A percentile compares a stretch with the other conserved stretches of the same genome.
Conservation (phyloP, 169 alveolate species). For the Plasmodium ovale region DNA sequence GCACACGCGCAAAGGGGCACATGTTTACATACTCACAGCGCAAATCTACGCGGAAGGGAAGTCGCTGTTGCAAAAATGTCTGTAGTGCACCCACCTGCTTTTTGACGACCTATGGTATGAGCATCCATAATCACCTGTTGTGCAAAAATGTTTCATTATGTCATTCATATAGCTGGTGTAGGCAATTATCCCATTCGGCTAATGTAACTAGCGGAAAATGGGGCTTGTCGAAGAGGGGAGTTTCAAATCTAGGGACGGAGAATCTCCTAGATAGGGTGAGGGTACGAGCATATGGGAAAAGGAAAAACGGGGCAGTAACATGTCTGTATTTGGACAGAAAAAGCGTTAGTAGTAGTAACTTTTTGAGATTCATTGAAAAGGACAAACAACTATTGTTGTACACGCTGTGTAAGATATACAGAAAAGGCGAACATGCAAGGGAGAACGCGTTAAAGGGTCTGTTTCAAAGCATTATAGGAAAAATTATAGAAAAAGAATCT, state of each 20-base stretch:
- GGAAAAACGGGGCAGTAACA: not conserved
- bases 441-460: not conserved
- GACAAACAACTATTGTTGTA: constrained; percentile 41
- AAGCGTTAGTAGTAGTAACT: constrained; percentile 15
- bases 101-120: no score
- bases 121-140: no score
- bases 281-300: not conserved
- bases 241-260: not conserved
- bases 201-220: no score
- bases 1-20: no score
- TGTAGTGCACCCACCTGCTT: no score
- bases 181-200: no score
- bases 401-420: constrained; percentile 26
- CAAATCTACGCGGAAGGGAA: no score
- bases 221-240: not conserved
- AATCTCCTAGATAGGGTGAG: not conserved
- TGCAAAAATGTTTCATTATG: no score
- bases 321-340: constrained; percentile 12
- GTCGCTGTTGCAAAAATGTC: no score
- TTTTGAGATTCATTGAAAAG: constrained; percentile 26
- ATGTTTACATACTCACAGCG: no score
- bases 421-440: not conserved
- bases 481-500: not conserved
- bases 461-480: constrained; percentile 1
- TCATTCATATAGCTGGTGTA: no score